Conservation (phyloP, 2,329 filamentous ascomycete species). For the Cladosporium sp. region DNA sequence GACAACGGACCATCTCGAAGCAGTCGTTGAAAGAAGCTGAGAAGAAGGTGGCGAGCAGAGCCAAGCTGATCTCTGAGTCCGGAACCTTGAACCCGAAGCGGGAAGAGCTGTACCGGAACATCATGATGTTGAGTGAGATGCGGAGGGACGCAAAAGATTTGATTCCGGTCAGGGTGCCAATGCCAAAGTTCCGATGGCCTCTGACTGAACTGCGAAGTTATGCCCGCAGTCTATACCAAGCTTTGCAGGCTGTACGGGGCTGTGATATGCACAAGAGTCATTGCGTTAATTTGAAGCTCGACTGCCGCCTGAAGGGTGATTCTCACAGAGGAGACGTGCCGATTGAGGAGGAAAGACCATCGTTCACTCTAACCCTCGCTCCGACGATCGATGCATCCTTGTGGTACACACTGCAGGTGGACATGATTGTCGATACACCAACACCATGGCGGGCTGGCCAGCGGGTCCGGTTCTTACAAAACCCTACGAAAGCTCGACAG, state of each 20-base stretch:
- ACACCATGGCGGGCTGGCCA: not conserved
- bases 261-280: not conserved
- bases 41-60: not conserved
- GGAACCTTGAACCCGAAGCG: not conserved
- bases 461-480: not conserved
- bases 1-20: not conserved
- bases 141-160: not conserved
- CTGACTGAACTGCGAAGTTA: not conserved
- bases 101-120: not conserved
- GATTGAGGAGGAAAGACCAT: not conserved
- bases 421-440: not conserved
- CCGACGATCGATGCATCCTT: not conserved
- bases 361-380: not conserved
- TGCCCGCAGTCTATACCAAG: not conserved
- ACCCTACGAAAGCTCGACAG: not conserved
- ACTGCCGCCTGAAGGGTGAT: not conserved
- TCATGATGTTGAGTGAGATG: constrained; percentile 1
- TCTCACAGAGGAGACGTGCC: not conserved
- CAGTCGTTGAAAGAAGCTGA: not conserved
- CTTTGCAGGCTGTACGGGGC: not conserved
- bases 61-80: not conserved
- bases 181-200: not conserved
- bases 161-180: not conserved
- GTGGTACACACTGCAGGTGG: not conserved
- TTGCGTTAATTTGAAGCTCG: not conserved